phyloP scores from a whole-genome alignment of 805 yeast genomes.

The Candida dendrica region DNA sequence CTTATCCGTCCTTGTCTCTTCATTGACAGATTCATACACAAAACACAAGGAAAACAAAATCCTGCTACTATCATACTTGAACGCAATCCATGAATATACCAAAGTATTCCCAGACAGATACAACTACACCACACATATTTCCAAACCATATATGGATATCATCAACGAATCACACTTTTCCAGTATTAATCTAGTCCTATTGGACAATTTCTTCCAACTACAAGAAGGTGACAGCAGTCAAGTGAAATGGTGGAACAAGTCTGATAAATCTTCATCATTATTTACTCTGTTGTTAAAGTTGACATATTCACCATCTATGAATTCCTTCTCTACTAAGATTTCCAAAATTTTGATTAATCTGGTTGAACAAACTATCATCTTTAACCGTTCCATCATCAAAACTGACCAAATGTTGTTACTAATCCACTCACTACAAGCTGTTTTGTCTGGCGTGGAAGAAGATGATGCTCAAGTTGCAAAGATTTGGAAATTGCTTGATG shows the following conservation, averaged over 20 bases:
- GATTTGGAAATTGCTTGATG: constrained; percentile 67
- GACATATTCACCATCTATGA: constrained; percentile 28
- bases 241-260: constrained; percentile 75
- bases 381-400: constrained; percentile 36
- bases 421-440: constrained; percentile 36
- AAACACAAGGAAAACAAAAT: constrained; percentile 33
- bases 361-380: constrained; percentile 44
- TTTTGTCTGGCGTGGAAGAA: constrained; percentile 7
- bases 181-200: constrained; percentile 49
- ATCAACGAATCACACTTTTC: constrained; percentile 27
- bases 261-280: constrained; percentile 43
- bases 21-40: constrained; percentile 34
- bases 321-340: constrained; percentile 34
- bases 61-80: constrained; percentile 39
- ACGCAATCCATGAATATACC: constrained; percentile 35
- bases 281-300: constrained; percentile 62
- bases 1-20: constrained; percentile 33
- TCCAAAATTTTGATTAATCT: constrained; percentile 42
- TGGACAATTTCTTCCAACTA: constrained; percentile 55
- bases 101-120: constrained; percentile 28
- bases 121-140: constrained; percentile 22
- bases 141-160: constrained; percentile 29
- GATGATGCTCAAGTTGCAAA: constrained; percentile 17
- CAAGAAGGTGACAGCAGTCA: constrained; percentile 46
- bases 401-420: constrained; percentile 52